Percentiles rank a stretch among this genome's conserved stretches.
Evolutionary conservation across 1,139 yeast species (phyloP).

Genomic region (Nakaseomyces nivariensis): DNA sequence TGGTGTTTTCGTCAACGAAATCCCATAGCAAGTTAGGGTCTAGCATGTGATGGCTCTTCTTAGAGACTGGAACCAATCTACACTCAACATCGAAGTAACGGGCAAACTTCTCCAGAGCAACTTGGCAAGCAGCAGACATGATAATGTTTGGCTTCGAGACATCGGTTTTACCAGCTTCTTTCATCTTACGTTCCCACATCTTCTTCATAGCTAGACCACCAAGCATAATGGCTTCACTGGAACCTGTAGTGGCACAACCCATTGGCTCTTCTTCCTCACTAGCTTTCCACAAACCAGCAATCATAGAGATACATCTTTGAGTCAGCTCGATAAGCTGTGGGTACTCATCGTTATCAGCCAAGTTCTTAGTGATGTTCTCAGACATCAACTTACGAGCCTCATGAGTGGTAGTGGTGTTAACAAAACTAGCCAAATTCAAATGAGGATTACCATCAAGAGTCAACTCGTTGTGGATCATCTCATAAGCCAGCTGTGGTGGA

Average conservation of each 20-base stretch:
- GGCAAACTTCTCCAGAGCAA: conserved; percentile 89
- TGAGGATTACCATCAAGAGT: conserved; percentile 77
- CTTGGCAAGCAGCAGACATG: conserved; percentile 95
- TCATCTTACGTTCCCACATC: conserved; percentile 66
- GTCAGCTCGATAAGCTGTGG: conserved; percentile 78
- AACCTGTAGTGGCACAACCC: conserved; percentile 90
- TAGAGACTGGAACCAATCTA: conserved; percentile 57
- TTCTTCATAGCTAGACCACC: conserved; percentile 91
- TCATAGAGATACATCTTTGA: conserved; percentile 69
- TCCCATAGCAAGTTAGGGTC: conserved; percentile 51
- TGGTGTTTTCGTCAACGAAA: conserved; percentile 78
- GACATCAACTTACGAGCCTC: conserved; percentile 41
- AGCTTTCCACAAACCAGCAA: conserved; percentile 77
- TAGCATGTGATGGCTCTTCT: conserved; percentile 52
- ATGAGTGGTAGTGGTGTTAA: conserved; percentile 59
- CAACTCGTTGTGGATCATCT: conserved; percentile 62
- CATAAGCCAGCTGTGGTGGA: conserved; percentile 44
- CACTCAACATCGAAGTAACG: conserved; percentile 87
- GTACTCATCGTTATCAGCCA: conserved; percentile 90
- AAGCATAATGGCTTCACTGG: conserved; percentile 87
- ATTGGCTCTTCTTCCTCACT: conserved; percentile 38
- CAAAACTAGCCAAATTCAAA: conserved; percentile 80
- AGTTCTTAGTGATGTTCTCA: conserved; percentile 73
- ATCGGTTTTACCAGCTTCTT: conserved; percentile 45
- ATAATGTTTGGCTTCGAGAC: conserved; percentile 67